Percentiles rank a stretch among this genome's conserved stretches.
Evolutionary conservation across 768 basidiomycete species (phyloP).

Genomic region (Udeniomyces megalosporus): DNA sequence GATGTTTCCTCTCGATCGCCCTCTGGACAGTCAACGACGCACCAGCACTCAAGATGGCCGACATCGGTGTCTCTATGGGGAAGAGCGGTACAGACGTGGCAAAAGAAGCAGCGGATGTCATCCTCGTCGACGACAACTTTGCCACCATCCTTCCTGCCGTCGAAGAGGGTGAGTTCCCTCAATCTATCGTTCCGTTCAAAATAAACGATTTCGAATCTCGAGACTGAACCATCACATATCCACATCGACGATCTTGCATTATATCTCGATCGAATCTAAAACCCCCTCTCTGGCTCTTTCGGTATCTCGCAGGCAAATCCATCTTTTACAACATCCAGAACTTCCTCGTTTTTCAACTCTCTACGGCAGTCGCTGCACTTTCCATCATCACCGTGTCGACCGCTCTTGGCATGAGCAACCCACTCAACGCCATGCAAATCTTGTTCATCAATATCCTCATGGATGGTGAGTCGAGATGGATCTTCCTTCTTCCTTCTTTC

Average conservation of each 20-base stretch:
- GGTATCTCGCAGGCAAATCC: conserved; percentile 51
- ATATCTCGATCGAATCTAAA: no score
- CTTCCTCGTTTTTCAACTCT: conserved; percentile 90
- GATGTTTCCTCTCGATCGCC: no score
- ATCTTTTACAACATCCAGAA: conserved; percentile 99
- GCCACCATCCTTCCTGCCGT: conserved; percentile 84
- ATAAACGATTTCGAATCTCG: no score
- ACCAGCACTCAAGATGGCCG: conserved; percentile 91
- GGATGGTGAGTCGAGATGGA: conserved; percentile 60
- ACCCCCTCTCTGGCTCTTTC: conserved; percentile 12
- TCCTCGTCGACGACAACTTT: conserved; percentile 94
- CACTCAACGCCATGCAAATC: conserved; percentile 95
- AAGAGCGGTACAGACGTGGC: conserved; percentile 97
- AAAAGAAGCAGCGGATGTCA: conserved; percentile 93
- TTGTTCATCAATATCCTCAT: conserved; percentile 98
- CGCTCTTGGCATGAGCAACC: conserved; percentile 72
- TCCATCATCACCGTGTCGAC: conserved; percentile 91
- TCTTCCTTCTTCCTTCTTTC: background rate
- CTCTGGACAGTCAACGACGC: conserved; percentile 72
- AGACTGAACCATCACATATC: no score
- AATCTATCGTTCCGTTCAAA: no score
- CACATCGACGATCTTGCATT: no score
- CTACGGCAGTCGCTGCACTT: conserved; percentile 89
- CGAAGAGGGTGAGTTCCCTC: conserved; percentile 76
- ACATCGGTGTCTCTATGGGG: conserved; percentile 96